Evolutionary conservation across 495 filamentous ascomycete genomes (phyloP).

Genomic region (Tuber indicum): DNA sequence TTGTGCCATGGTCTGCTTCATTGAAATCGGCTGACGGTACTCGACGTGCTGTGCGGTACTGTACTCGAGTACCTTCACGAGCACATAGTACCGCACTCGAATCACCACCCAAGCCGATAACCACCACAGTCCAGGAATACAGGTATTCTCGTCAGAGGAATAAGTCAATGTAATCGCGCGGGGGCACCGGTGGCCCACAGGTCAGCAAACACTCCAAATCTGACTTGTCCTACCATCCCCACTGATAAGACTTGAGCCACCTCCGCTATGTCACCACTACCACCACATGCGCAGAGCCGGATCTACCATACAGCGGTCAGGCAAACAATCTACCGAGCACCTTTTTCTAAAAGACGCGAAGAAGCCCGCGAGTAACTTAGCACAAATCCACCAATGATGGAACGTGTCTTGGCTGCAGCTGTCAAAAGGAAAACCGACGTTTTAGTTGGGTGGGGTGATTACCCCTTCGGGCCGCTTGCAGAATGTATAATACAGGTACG

Average conservation of each 20-base stretch:
- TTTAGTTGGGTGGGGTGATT: not conserved
- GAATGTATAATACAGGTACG: not conserved
- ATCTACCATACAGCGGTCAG: constrained; percentile 1
- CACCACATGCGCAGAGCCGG: not conserved
- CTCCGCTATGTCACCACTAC: not conserved
- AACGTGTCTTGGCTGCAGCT: not conserved
- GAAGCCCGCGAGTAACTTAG: not conserved
- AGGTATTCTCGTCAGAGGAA: not conserved
- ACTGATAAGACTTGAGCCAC: not conserved
- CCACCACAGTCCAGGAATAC: not conserved
- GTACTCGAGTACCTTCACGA: not conserved
- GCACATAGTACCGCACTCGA: not conserved
- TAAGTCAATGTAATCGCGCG: not conserved
- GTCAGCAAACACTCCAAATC: not conserved
- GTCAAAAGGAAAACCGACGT: not conserved
- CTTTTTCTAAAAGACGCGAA: not conserved
- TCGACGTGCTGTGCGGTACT: not conserved
- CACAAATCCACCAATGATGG: not conserved
- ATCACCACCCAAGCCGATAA: not conserved
- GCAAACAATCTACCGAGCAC: not conserved
- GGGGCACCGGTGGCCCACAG: not conserved
- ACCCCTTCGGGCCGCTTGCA: not conserved
- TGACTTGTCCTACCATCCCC: not conserved
- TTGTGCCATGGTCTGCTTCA: not conserved
- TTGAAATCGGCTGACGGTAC: not conserved